Conservation (phyloP, 192 early-diverging fungal genomes). For the Oehlia diaphana region DNA sequence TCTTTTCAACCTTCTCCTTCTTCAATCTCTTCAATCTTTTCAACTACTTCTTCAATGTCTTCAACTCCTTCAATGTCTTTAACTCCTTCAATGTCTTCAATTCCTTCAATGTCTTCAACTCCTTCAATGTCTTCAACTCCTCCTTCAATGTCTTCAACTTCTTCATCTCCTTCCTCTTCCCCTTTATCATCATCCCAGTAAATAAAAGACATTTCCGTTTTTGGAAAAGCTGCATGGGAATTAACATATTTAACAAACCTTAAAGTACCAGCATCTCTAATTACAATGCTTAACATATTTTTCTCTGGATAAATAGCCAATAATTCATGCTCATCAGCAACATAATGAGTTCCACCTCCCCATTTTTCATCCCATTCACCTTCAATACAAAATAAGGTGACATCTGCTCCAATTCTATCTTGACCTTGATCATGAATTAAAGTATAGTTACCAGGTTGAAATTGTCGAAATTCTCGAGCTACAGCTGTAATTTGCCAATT, state of each 20-base stretch:
- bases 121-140: background rate
- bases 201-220: constrained; percentile 45
- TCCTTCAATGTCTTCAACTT: background rate
- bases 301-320: constrained; percentile 46
- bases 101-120: background rate
- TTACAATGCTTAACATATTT: constrained; percentile 58
- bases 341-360: constrained; percentile 61
- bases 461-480: constrained; percentile 43
- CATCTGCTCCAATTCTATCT: constrained; percentile 57
- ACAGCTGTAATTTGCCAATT: constrained; percentile 26
- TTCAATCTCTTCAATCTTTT: no score
- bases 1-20: background rate
- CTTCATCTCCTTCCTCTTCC: constrained; percentile 29
- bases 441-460: constrained; percentile 59
- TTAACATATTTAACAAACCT: constrained; percentile 61
- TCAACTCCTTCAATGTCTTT: constrained; percentile 7
- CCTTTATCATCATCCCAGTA: constrained; percentile 36
- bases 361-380: constrained; percentile 48
- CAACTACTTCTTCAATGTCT: background rate
- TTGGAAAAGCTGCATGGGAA: constrained; percentile 38
- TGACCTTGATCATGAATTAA: constrained; percentile 58
- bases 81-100: background rate
- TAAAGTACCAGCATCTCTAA: constrained; percentile 54
- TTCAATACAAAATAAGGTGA: constrained; percentile 40
- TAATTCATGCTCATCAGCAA: constrained; percentile 47